Evolutionary conservation across 2,329 filamentous ascomycete species (phyloP), one percentile per base, ranked within the genome.

Genomic region (Geosmithia morbida): DNA sequence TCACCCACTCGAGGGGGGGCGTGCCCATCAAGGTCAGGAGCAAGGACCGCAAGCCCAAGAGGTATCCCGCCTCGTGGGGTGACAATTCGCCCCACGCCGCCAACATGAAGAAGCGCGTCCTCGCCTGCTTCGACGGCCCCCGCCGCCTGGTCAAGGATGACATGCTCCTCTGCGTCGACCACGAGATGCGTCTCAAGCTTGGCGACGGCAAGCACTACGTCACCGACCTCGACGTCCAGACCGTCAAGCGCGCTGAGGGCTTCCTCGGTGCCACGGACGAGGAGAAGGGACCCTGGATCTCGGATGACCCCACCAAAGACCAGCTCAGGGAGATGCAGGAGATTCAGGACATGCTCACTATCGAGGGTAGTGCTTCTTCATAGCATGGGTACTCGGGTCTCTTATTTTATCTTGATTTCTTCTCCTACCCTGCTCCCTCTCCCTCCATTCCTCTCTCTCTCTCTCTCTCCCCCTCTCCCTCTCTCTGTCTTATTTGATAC

Each of bases 91-190:
- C 87, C 57, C 88, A 92, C 70, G 39, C 46, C 17, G 95, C 97
- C 87, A 94, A 85, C 60, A 94, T 94, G 79, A 96, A 94, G 79
- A 96, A 96, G 77, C 85, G 92, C 26, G 87, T 96, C 48, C 74
- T 97, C 57, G 87, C 87, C 53, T 86, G 94, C 18, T 98, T 94
- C 58, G 88, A 97, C 59, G 92, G 92, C 1, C 75, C 75, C 16
- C 81, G 89, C 47, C 81, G 90, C 41, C 74, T 98, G 45, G 92
- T 86, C 77, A 97, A 97, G 70, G 92, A 98, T 61, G 92, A 98
- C 66, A 92, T 97, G 87, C 94, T 96, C 88, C 81, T 98, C 45
- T 87, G 89, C 55, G 88, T 85, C 16, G 88, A 95, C 56, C 89
- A 92, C 58, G 92, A 98, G 66, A 87, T 97, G 39, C 87, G 90